Evolutionary conservation across 805 yeast species (phyloP), one percentile per base, ranked within the genome.

Genomic region (Wickerhamomyces kurtzmanii): DNA sequence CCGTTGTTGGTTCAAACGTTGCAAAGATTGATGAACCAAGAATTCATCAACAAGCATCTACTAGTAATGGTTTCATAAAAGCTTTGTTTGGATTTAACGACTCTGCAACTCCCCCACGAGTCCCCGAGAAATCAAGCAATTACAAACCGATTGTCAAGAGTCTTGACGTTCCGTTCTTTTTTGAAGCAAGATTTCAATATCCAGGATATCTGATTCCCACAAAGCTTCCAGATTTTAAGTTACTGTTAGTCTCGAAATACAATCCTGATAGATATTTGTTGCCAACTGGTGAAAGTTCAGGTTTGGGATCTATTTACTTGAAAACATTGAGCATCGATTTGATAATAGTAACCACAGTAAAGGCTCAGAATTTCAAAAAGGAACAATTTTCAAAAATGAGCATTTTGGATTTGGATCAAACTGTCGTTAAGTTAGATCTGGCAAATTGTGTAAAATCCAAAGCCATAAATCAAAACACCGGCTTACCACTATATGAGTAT

Each of bases 231-330:
- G 31, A 37, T 10, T 40, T 42, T 28, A 41, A 39, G 17, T 27
- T 53, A 5, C 39, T 34, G 17, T 18, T 51, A 5, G 17, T 51
- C 7, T 40, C 51, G 1, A 33, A 33, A 20, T 12, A 31, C 4
- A 33, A 42, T 3, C 47, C 53, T 8, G 14, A 38, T 6, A 32
- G 31, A 16, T 53, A 44, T 22, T 32, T 40, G 11, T 37, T 51
- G 3, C 65, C 33, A 33, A 62, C 21, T 50, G 67, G 59, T 1
- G 61, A 59, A 22, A 51, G 61, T 17, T 67, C 70, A 22, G 75
- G 75, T 1, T 42, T 65, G 23, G 75, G 76, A 0, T 50, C 57
- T 9, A 41, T 70, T 0, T 67, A 59, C 34, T 36, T 70, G 24
- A 62, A 62, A 23, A 42, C 47, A 12, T 37, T 69, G 14, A 40